Base-by-base conservation (phyloP, 2,329 filamentous ascomycete species). In the Penicillium sp. region DNA sequence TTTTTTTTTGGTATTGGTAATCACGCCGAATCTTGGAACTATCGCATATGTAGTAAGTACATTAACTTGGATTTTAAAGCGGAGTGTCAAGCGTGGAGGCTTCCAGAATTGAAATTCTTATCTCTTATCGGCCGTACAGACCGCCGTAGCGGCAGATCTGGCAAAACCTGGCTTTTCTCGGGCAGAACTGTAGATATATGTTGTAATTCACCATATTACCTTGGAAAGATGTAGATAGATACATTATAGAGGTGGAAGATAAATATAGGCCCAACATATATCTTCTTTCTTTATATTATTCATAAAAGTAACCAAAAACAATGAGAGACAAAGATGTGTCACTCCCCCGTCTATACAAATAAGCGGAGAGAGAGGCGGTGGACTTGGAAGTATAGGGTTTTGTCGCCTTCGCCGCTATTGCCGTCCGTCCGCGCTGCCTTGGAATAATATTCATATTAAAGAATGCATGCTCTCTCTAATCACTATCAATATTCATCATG, bases 401-500 rank as follows among this genome's bases (percentile, higher is more conserved):
- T 50, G 39, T 26, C 37, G n/a, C 4, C 18, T 34, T 35, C 9
- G 51, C 4, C 38, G n/a, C 44, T 54, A 42, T 29, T 50, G 1
- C 14, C 0, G 13, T 29, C 58, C 43, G 54, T 54, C 44, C 18
- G 14, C 49, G 52, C 58, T 55, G 32, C 58, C 47, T 58, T 55
- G 44, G 56, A 57, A 55, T 47, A 57, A 55, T 47, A 34, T 37
- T 42, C 29, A 18, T 39, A 40, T 35, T 39, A 49, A 42, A 54
- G 20, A 52, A 39, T 55, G 29, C 37, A 50, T 45, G 31, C 39
- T 50, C 37, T 53, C 34, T 53, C 24, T 38, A 32, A 29, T 42
- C 16, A 40, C 24, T 44, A 38, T 42, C 42, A 14, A 37, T 40
- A 40, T 39, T 24, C 47, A 64, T 49, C 53, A 73, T 74, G 71